Evolutionary conservation across 805 yeast genomes (phyloP), one percentile per base, ranked within the genome.

Genomic region (Wickerhamiella nectarea): DNA sequence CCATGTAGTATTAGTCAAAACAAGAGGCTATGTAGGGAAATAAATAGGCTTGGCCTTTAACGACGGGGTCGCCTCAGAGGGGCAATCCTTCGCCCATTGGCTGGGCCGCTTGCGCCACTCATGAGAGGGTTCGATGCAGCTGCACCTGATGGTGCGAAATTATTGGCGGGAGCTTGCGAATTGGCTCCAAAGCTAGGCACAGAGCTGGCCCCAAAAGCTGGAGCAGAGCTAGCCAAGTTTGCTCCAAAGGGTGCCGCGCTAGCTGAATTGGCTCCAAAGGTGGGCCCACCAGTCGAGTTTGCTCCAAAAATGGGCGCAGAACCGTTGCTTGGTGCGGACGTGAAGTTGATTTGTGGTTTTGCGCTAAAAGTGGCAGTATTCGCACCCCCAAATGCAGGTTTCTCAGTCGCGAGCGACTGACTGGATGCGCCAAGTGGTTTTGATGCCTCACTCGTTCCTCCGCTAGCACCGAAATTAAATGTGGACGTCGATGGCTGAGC

Each of bases 121-220:
- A 28, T 28, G 3, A 28, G 31, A 7, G 31, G 31, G n/a, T 28
- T 28, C 3, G 15, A 10, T 4, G 31, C 31, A 28, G 31, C n/a
- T 8, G 14, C 31, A 4, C 15, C 31, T 15, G 6, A 5, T 14
- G n/a, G 31, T 7, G 31, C 14, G 8, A 8, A 21, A 8, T 21
- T 21, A 7, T 10, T 25, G 28, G 28, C 9, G 28, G 28, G 9
- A 10, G 28, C 28, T 25, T 11, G 12, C 3, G 31, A 4, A n/a
- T n/a, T 28, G 3, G 31, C 12, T 14, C 31, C 31, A 28, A 28
- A 28, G 15, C 15, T 7, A n/a, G 31, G 15, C 1, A 36, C 11
- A n/a, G 38, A n/a, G 21, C 21, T 35, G 26, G 39, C 42, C n/a
- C 36, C 36, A 22, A 39, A 39, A 4, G 36, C 36, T 12, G 41